Base-by-base conservation (phyloP, 2,329 filamentous ascomycete genomes). In the Aspergillus amoenus region DNA sequence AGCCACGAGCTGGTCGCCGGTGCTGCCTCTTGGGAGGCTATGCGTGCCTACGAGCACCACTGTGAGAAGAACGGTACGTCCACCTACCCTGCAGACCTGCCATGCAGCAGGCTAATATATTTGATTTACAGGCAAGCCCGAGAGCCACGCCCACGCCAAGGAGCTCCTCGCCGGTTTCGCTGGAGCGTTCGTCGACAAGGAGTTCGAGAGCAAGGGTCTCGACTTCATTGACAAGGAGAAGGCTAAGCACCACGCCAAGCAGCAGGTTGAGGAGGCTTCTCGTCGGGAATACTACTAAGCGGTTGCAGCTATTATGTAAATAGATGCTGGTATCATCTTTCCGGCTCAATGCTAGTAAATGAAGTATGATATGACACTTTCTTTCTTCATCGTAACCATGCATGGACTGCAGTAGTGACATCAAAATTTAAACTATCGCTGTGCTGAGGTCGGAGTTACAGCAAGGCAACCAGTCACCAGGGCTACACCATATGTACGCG, bases 31-130 rank as follows among this genome's bases (percentile, higher is more conserved):
- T 94, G 91, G 72, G 87, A 87, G 65, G 90, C 87, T 66, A 88
- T 93, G 82, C 91, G 91, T 80, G 79, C 88, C 30, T 93, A 88
- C 68, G 89, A 93, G 76, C 84, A 91, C 69, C 81, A 84, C 67
- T 88, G 91, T 76, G 86, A 86, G 64, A 76, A 76, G 45, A 82
- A 91, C 68, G 89, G 87, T 86, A 77, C 44, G 76, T 68, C 42
- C 32, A 7, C 4, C n/a, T n/a, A n/a, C n/a, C 13, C 5, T 18
- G 27, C 2, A 43, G 11, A n/a, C n/a, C 1, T 17, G 5, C 17
- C 3, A 21, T n/a, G 21, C 27, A 24, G 5, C n/a, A 18, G 17
- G 17, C 27, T 9, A 3, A 9, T 21, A 18, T 7, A 17, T 17
- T 37, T 34, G 22, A 40, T 37, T 15, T 0, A 22, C 5, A 89